Evolutionary conservation across 345 rosid genomes (phyloP).

Genomic region (Salix koriyanagi): DNA sequence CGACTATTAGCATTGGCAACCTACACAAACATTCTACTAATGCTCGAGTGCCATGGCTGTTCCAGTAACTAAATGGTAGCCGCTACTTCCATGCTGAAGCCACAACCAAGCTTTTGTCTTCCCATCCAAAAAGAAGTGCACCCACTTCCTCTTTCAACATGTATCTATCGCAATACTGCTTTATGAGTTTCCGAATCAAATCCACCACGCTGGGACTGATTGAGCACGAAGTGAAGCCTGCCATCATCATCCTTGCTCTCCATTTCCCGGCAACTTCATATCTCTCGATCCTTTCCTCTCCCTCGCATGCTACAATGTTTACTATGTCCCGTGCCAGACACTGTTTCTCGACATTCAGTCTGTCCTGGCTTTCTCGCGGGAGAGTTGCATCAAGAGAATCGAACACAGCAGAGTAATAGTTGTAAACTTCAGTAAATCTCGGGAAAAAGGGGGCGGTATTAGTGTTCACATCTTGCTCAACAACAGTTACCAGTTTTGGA

Average conservation of each 20-base stretch:
- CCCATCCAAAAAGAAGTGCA: constrained; percentile 84
- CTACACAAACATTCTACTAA: neutral
- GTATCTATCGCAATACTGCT: constrained; percentile 58
- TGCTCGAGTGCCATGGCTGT: neutral
- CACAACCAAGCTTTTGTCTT: constrained; percentile 75
- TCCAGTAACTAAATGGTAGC: neutral
- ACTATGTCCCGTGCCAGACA: constrained; percentile 95
- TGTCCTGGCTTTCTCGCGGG: constrained; percentile 88
- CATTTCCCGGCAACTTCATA: constrained; percentile 91
- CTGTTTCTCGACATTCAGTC: constrained; percentile 92
- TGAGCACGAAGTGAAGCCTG: constrained; percentile 65
- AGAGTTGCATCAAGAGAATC: constrained; percentile 90
- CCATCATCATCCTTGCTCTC: constrained; percentile 96
- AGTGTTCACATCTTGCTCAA: constrained; percentile 90
- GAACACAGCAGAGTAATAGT: constrained; percentile 82
- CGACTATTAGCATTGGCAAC: constrained; percentile 21
- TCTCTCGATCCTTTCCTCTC: constrained; percentile 89
- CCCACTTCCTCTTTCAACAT: constrained; percentile 58
- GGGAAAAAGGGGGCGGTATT: constrained; percentile 85
- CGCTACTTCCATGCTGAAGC: constrained; percentile 81
- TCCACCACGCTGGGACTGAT: constrained; percentile 52
- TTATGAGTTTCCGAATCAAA: constrained; percentile 45
- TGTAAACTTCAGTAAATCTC: constrained; percentile 78
- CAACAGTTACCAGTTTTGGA: constrained; percentile 89
- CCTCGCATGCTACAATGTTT: constrained; percentile 90